A percentile compares a stretch with the other conserved stretches of the same genome.
phyloP scores from a whole-genome alignment of 2,329 filamentous ascomycete genomes.

The Akanthomyces muscarius region DNA sequence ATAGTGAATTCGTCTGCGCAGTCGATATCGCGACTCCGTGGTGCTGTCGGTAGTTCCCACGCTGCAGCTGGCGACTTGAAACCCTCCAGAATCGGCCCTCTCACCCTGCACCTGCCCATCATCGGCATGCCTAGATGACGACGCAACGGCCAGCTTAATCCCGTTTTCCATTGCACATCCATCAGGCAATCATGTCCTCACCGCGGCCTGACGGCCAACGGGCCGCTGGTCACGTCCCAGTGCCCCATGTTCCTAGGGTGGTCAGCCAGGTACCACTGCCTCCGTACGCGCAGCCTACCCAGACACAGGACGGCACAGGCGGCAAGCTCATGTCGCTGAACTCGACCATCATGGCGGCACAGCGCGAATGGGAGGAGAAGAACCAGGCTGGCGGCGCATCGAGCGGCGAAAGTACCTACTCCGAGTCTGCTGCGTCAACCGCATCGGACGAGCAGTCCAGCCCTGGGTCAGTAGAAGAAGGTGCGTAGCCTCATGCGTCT shows the following conservation, averaged over 20 bases:
- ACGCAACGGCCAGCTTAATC: not conserved
- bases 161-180: too few relatives aligned
- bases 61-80: not conserved
- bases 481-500: not conserved
- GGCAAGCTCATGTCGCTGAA: conserved; percentile 11
- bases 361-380: conserved; percentile 28
- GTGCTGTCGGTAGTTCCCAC: too few relatives aligned
- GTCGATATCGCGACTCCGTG: too few relatives aligned
- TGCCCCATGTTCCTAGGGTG: too few relatives aligned
- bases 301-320: not conserved
- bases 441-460: not conserved
- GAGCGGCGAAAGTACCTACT: not conserved
- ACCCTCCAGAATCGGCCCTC: not conserved
- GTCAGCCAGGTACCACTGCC: conserved; percentile 6
- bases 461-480: not conserved
- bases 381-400: not conserved
- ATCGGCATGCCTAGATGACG: not conserved
- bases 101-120: not conserved
- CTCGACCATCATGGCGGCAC: conserved; percentile 27
- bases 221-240: not conserved
- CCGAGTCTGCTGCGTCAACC: not conserved
- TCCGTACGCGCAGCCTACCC: not conserved
- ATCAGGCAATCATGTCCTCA: not conserved
- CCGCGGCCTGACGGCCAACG: not conserved
- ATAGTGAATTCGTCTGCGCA: too few relatives aligned